Evolutionary conservation across 2,329 filamentous ascomycete genomes (phyloP).

Genomic region (Didymella exigua): DNA sequence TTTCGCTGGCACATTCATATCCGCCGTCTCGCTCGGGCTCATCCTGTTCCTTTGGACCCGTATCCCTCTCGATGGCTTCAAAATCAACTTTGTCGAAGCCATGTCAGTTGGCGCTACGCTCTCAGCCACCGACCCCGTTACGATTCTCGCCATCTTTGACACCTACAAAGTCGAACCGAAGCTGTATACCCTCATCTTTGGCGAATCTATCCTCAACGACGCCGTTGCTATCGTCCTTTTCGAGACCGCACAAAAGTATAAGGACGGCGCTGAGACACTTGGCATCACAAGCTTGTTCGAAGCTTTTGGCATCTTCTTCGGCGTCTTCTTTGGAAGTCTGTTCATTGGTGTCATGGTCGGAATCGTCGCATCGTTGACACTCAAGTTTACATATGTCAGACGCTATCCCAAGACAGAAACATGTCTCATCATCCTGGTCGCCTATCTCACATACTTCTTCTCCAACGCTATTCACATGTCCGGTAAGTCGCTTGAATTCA

Average conservation of each 20-base stretch:
- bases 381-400: constrained; percentile 94
- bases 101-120: constrained; percentile 96
- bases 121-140: constrained; percentile 95
- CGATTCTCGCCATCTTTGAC: constrained; percentile 98
- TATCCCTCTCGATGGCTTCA: constrained; percentile 82
- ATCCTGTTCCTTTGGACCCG: constrained; percentile 89
- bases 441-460: constrained; percentile 97
- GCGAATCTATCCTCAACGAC: constrained; percentile 97
- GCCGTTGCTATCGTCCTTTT: constrained; percentile 98
- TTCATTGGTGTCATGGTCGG: constrained; percentile 87
- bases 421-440: constrained; percentile 89
- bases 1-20: constrained; percentile 96
- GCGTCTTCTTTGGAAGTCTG: constrained; percentile 94
- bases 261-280: constrained; percentile 70
- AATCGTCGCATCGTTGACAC: constrained; percentile 80
- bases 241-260: constrained; percentile 94
- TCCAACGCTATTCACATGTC: constrained; percentile 96
- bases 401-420: constrained; percentile 96
- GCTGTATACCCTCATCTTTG: constrained; percentile 97
- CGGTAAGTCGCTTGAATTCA: constrained; percentile 63
- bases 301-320: constrained; percentile 90
- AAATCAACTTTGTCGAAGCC: constrained; percentile 91
- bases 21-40: constrained; percentile 88
- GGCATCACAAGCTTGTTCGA: constrained; percentile 85
- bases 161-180: constrained; percentile 99